Evolutionary conservation across 2,329 filamentous ascomycete species (phyloP), one percentile per base, ranked within the genome.

Genomic region (Alternaria sp.): DNA sequence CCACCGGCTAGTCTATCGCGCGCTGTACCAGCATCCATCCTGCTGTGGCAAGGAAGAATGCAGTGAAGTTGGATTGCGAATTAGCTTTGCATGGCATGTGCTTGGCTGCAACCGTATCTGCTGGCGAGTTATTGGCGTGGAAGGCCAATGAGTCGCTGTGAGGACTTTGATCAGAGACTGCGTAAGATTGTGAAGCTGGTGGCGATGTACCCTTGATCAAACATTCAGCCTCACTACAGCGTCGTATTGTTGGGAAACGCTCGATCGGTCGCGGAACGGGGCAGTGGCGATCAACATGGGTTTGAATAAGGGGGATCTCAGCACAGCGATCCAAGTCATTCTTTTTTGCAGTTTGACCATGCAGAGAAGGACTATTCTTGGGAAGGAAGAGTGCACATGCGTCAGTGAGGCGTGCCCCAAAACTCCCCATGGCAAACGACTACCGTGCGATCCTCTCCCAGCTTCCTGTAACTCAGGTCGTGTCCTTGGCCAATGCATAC

Each of bases 341-440:
- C 31, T 48, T 48, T 48, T 48, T 48, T 48, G 44, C 44, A 34
- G 44, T 48, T 46, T n/a, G 37, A 31, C 44, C 29, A 34, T 48
- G 44, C 31, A 48, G 29, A 26, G 31, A 48, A 48, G 31, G 21
- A 23, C 44, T 48, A 48, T 48, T 48, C 44, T 24, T 48, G 44
- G 44, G 44, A 36, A 34, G 33, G 31, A 48, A 48, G 44, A 31
- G 21, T 26, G 44, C 44, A 48, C 14, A 36, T 13, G 44, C 21
- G 31, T 48, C 31, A 48, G 33, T 48, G 44, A 48, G 44, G 44
- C 44, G 31, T 36, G 21, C 29, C 29, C 13, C 23, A 21, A 48
- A 48, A 48, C 31, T 34, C 21, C 21, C 26, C 29, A 13, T 48
- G 44, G 44, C 44, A 29, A n/a, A 34, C 44, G 44, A 21, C 11